Conservation (phyloP, 1,284 basidiomycete genomes). For the Takashimella tepidaria region DNA sequence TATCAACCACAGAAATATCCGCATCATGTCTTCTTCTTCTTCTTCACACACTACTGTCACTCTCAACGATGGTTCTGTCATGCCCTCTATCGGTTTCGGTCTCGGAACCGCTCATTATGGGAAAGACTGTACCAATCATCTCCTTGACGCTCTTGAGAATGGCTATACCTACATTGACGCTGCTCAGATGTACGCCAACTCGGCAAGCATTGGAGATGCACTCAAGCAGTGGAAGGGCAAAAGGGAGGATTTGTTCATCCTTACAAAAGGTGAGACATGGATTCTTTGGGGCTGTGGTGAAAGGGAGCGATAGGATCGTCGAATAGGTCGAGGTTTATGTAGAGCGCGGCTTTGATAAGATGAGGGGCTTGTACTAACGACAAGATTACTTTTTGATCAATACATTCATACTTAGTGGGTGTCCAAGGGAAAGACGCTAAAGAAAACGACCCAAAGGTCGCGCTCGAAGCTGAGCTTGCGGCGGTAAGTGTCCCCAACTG, state of each 20-base stretch:
- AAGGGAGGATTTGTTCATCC: conserved; percentile 54
- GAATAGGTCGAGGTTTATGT: too few species aligned
- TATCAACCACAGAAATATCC: neutral
- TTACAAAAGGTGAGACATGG: conserved; percentile 50
- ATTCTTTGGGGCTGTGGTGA: too few species aligned
- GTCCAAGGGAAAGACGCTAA: neutral
- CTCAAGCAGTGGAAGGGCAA: conserved; percentile 52
- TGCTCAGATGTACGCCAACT: conserved; percentile 49
- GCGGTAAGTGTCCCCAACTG: too few species aligned
- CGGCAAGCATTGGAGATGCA: conserved; percentile 53
- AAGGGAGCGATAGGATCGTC: too few species aligned
- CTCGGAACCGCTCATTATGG: conserved; percentile 35
- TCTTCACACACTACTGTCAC: conserved; percentile 18
- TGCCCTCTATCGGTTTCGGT: conserved; percentile 36
- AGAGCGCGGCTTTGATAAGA: too few species aligned
- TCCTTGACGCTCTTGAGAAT: conserved; percentile 29
- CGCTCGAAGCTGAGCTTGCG: neutral
- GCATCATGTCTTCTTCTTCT: conserved; percentile 10
- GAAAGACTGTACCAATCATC: conserved; percentile 24
- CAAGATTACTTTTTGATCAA: too few species aligned
- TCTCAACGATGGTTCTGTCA: conserved; percentile 33
- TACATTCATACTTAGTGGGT: too few species aligned
- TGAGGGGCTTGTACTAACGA: too few species aligned
- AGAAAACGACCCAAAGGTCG: neutral
- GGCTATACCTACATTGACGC: conserved; percentile 37